phyloP scores from a whole-genome alignment of 805 yeast species.

The Teunomyces lycoperdinae region DNA sequence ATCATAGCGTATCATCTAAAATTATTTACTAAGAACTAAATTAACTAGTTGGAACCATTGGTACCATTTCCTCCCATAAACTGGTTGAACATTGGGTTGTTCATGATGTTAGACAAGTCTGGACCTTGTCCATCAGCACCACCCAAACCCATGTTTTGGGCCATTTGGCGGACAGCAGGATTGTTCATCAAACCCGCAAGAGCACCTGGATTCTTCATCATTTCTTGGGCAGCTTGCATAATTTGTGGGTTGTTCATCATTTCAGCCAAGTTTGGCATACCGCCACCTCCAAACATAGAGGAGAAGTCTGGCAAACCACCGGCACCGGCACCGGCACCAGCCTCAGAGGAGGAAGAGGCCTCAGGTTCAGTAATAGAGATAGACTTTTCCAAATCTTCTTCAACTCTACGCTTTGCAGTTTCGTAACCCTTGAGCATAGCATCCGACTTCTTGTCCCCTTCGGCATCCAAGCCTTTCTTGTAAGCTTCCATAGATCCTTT shows the following conservation, averaged over 20 bases:
- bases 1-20: neutral
- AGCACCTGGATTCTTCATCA: conserved; percentile 85
- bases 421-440: conserved; percentile 93
- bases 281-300: conserved; percentile 60
- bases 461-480: conserved; percentile 79
- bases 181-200: conserved; percentile 71
- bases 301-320: conserved; percentile 76
- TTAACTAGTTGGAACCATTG: conserved; percentile 5
- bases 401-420: conserved; percentile 85
- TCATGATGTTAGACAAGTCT: conserved; percentile 67
- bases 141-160: conserved; percentile 69
- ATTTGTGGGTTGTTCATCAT: conserved; percentile 89
- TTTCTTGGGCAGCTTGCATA: conserved; percentile 81
- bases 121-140: conserved; percentile 50
- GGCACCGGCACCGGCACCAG: conserved; percentile 40
- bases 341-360: conserved; percentile 24
- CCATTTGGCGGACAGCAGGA: conserved; percentile 83
- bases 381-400: conserved; percentile 59
- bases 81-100: conserved; percentile 70
- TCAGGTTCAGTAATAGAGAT: conserved; percentile 28
- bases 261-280: conserved; percentile 64
- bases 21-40: neutral
- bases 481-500: conserved; percentile 89
- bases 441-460: conserved; percentile 80
- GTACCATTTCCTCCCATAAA: conserved; percentile 55